Conservation (phyloP, 768 basidiomycete species). For the Agaricus subrufescens region DNA sequence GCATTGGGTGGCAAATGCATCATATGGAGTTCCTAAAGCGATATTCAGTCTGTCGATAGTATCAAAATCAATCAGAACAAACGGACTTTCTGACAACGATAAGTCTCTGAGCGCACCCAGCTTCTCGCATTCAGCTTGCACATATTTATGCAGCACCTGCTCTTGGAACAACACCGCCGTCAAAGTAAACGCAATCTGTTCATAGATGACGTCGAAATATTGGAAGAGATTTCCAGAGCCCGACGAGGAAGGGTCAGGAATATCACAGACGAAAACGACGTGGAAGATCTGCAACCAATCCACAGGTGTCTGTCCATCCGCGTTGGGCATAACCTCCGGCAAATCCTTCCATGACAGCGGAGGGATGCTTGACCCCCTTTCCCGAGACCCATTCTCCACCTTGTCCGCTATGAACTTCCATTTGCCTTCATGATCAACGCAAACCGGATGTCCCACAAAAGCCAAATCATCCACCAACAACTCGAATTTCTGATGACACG, state of each 20-base stretch:
- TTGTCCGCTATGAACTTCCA: constrained; percentile 77
- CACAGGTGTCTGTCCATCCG: constrained; percentile 27
- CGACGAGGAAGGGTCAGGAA: constrained; percentile 86
- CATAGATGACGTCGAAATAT: constrained; percentile 85
- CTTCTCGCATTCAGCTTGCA: constrained; percentile 74
- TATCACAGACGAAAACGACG: constrained; percentile 81
- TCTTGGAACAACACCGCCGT: constrained; percentile 92
- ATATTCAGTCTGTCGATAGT: constrained; percentile 7
- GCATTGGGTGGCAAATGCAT: constrained; percentile 51
- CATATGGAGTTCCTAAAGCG: constrained; percentile 54
- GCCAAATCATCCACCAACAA: constrained; percentile 87
- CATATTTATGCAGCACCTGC: constrained; percentile 82
- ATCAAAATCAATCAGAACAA: neutral
- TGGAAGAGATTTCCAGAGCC: constrained; percentile 70
- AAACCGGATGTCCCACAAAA: constrained; percentile 94
- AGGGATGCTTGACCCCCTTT: constrained; percentile 43
- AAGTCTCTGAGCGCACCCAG: constrained; percentile 70
- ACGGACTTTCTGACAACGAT: constrained; percentile 57
- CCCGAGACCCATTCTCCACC: constrained; percentile 43
- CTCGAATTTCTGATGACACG: constrained; percentile 95
- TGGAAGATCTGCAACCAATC: constrained; percentile 77
- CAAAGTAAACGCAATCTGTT: constrained; percentile 83
- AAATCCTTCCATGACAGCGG: constrained; percentile 29
- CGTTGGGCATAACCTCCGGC: constrained; percentile 23
- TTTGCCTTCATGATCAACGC: constrained; percentile 61